Percentiles rank a stretch among this genome's conserved stretches.
These are phyloP conservation scores for Aspergillus chevalieri DNA, from an alignment of 2,329 filamentous ascomycete genomes.

Conservation along the genomic window DNA sequence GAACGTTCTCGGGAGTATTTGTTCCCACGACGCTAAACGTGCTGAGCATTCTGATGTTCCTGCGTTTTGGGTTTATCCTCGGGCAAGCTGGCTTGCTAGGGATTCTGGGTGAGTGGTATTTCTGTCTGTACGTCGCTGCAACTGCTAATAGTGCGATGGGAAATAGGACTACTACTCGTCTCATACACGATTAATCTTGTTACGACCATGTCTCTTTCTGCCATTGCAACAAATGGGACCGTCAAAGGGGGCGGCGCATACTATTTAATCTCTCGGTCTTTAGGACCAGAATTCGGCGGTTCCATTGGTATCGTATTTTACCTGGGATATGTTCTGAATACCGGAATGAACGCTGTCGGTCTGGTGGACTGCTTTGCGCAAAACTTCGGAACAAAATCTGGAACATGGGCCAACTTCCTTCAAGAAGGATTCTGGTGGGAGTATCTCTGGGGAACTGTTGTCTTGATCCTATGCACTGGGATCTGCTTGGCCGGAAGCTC, in stretches of 20 bases:
- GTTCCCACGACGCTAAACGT: constrained; percentile 87
- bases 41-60: constrained; percentile 84
- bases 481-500: constrained; percentile 75
- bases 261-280: constrained; percentile 77
- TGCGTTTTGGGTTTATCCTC: constrained; percentile 78
- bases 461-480: constrained; percentile 64
- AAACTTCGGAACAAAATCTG: constrained; percentile 58
- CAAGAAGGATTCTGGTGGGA: constrained; percentile 68
- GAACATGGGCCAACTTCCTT: constrained; percentile 55
- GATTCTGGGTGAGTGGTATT: constrained; percentile 59
- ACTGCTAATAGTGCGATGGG: constrained; percentile 2
- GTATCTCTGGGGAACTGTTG: constrained; percentile 68
- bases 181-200: constrained; percentile 80
- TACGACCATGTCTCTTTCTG: constrained; percentile 78
- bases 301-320: constrained; percentile 86
- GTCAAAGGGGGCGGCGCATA: constrained; percentile 84
- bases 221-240: constrained; percentile 83
- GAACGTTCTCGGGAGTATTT: constrained; percentile 72
- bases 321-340: constrained; percentile 81
- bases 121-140: constrained; percentile 10
- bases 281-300: constrained; percentile 83
- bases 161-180: constrained; percentile 60
- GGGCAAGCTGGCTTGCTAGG: constrained; percentile 74
- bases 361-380: constrained; percentile 74
- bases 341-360: constrained; percentile 80